phyloP scores from a whole-genome alignment of 106 monocot species.

The Chionographis japonica region DNA sequence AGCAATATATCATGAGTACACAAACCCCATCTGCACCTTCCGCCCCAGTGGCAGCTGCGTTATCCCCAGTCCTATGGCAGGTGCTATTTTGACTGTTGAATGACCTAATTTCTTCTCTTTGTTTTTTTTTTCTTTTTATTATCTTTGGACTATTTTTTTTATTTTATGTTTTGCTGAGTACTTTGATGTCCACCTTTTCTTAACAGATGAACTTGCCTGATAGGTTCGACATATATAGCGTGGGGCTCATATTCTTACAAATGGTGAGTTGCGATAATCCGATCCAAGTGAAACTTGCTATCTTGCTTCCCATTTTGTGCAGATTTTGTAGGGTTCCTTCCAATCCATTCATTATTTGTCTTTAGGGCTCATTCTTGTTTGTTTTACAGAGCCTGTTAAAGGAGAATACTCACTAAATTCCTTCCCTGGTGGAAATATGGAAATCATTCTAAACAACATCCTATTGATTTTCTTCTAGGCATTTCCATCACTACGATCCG shows the following conservation, averaged over 20 bases:
- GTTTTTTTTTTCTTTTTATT: not conserved
- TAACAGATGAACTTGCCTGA: slow-evolving; percentile 95
- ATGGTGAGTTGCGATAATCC: slow-evolving; percentile 51
- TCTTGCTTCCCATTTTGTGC: too few species aligned
- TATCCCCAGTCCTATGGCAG: slow-evolving; percentile 87
- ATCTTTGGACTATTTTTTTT: not conserved
- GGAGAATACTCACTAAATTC: too few species aligned
- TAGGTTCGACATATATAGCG: slow-evolving; percentile 94
- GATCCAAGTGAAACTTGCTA: not conserved
- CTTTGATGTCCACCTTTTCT: not conserved
- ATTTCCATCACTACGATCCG: slow-evolving; percentile 70
- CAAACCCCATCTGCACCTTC: slow-evolving; percentile 55
- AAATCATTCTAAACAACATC: not conserved
- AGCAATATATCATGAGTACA: slow-evolving; percentile 98
- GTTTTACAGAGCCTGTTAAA: too few species aligned
- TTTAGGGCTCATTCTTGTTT: too few species aligned
- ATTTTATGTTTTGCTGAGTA: not conserved
- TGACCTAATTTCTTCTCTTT: not conserved
- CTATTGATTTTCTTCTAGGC: slow-evolving; percentile 30
- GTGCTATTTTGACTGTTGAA: slow-evolving; percentile 18
- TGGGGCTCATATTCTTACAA: slow-evolving; percentile 92
- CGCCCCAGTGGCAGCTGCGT: slow-evolving; percentile 30
- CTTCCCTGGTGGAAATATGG: too few species aligned
- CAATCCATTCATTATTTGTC: too few species aligned
- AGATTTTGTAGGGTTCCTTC: too few species aligned